phyloP scores from a whole-genome alignment of 805 yeast genomes.

The Starmerella bombicola region DNA sequence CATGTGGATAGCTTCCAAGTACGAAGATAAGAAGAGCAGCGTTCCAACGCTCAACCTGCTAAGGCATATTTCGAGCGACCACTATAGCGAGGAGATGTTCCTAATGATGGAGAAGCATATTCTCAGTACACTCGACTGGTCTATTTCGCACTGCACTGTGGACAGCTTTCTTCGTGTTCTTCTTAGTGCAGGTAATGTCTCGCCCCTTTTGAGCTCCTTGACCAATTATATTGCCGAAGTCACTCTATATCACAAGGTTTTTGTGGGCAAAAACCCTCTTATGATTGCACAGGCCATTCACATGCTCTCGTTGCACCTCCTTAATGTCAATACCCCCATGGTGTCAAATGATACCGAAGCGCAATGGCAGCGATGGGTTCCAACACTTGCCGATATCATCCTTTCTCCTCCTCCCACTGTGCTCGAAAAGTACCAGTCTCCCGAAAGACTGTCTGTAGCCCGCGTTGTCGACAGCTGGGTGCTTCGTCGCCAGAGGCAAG shows the following conservation, averaged over 20 bases:
- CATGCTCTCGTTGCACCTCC: constrained; percentile 25
- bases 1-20: constrained; percentile 76
- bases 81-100: constrained; percentile 46
- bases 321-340: constrained; percentile 14
- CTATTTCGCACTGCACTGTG: constrained; percentile 46
- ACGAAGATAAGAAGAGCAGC: constrained; percentile 59
- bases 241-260: constrained; percentile 28
- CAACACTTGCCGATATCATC: constrained; percentile 27
- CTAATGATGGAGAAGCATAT: constrained; percentile 66
- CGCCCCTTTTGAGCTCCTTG: constrained; percentile 24
- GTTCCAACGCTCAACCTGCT: constrained; percentile 61
- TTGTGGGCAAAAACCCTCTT: constrained; percentile 26
- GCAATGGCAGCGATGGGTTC: constrained; percentile 26
- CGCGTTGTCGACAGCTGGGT: constrained; percentile 27
- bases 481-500: constrained; percentile 26
- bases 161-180: constrained; percentile 32
- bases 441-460: constrained; percentile 26
- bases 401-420: constrained; percentile 29
- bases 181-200: constrained; percentile 19
- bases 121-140: constrained; percentile 57
- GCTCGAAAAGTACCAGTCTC: constrained; percentile 30
- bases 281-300: constrained; percentile 28
- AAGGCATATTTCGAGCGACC: constrained; percentile 53
- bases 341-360: constrained; percentile 11
- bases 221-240: constrained; percentile 30